A percentile compares a stretch with the other conserved stretches of the same genome.
Evolutionary conservation across 176 grass and related monocot species (phyloP).

Genomic region (Puya raimondii): DNA sequence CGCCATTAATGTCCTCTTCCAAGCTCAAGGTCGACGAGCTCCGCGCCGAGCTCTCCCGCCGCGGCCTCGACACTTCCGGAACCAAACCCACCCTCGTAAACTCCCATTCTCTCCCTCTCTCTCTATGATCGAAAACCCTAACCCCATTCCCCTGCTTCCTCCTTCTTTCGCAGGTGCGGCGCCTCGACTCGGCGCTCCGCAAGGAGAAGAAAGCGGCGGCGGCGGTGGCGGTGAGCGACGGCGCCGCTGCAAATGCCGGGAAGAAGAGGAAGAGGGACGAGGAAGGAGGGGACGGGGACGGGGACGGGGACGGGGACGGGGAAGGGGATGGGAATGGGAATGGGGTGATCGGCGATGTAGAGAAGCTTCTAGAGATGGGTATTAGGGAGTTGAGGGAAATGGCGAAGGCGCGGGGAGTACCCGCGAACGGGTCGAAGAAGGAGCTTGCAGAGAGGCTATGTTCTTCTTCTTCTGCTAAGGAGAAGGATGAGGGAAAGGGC

Average conservation of each 20-base stretch:
- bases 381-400: constrained; percentile 50
- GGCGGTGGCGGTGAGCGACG: background rate
- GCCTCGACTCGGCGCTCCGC: constrained; percentile 42
- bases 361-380: constrained; percentile 46
- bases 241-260: background rate
- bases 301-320: background rate
- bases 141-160: background rate
- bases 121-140: background rate
- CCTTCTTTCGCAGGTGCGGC: constrained; percentile 27
- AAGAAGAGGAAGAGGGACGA: constrained; percentile 16
- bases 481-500: no score
- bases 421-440: constrained; percentile 45
- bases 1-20: constrained; percentile 18
- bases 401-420: constrained; percentile 38
- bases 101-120: background rate
- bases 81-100: constrained; percentile 52
- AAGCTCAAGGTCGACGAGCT: constrained; percentile 65
- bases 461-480: constrained; percentile 3
- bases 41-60: constrained; percentile 40
- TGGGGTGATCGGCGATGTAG: constrained; percentile 18
- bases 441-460: constrained; percentile 48
- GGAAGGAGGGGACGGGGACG: background rate
- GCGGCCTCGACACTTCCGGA: constrained; percentile 45
- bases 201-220: constrained; percentile 28
- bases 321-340: constrained; percentile 9